Percentiles rank a stretch among this genome's conserved stretches.
Evolutionary conservation across 306 rosid genomes (phyloP).

Genomic region (Medicago lupulina): DNA sequence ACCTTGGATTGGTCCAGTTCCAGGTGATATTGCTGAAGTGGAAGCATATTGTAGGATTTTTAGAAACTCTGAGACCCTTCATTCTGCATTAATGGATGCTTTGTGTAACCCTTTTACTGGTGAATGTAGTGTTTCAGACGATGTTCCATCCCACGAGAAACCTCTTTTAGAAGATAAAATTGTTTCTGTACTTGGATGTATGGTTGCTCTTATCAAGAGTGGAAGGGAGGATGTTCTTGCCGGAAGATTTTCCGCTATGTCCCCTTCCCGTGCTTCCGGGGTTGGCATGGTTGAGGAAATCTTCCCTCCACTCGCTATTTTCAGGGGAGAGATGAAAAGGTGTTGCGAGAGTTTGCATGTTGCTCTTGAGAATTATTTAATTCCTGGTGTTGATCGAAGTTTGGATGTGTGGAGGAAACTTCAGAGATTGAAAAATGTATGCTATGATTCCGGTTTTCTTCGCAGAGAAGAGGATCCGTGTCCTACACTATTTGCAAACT

Average conservation of each 20-base stretch:
- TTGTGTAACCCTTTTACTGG: slow-evolving; percentile 81
- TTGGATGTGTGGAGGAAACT: slow-evolving; percentile 89
- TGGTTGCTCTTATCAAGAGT: slow-evolving; percentile 73
- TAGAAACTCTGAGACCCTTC: slow-evolving; percentile 75
- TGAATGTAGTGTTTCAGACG: slow-evolving; percentile 81
- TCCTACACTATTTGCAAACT: slow-evolving; percentile 79
- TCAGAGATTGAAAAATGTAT: slow-evolving; percentile 87
- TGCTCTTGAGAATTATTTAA: slow-evolving; percentile 79
- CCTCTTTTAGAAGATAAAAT: slow-evolving; percentile 81
- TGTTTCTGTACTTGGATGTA: slow-evolving; percentile 89
- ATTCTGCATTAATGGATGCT: slow-evolving; percentile 75
- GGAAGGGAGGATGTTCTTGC: slow-evolving; percentile 85
- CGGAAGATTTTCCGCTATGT: slow-evolving; percentile 66
- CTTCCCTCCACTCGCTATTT: slow-evolving; percentile 81
- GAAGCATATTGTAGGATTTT: slow-evolving; percentile 97
- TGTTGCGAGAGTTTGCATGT: slow-evolving; percentile 95
- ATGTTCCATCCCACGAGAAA: slow-evolving; percentile 65
- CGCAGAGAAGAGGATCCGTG: slow-evolving; percentile 74
- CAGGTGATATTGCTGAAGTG: slow-evolving; percentile 96
- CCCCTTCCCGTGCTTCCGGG: slow-evolving; percentile 47
- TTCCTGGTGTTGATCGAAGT: slow-evolving; percentile 63
- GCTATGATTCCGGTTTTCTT: slow-evolving; percentile 87
- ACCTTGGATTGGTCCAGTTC: slow-evolving; percentile 84
- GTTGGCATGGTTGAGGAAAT: slow-evolving; percentile 58
- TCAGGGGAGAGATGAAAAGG: slow-evolving; percentile 91